Percentiles rank a stretch among this genome's conserved stretches.
phyloP scores from a whole-genome alignment of 192 early-diverging fungal species.

The Cladochytrium replicatum region DNA sequence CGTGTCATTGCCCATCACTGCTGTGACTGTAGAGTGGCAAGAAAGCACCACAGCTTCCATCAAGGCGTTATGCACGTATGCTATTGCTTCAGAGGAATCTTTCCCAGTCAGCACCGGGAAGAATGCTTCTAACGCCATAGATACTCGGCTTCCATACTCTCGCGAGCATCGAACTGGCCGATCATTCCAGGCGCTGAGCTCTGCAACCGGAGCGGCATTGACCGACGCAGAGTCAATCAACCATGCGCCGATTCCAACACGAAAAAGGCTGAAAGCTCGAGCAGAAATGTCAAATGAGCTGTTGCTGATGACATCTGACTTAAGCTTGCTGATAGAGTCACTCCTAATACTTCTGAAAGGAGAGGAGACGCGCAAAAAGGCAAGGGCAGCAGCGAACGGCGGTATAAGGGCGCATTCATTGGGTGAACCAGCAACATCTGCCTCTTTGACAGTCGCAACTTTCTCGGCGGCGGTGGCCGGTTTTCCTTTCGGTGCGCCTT shows the following conservation, averaged over 20 bases:
- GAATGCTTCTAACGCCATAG: slow-evolving; percentile 19
- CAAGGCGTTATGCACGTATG: slow-evolving; percentile 18
- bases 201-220: slow-evolving; percentile 1
- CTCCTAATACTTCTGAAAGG: slow-evolving; percentile 19
- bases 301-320: slow-evolving; percentile 1
- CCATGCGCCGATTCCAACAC: slow-evolving; percentile 24
- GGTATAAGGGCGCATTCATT: no score
- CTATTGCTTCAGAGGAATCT: not conserved
- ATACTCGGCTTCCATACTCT: slow-evolving; percentile 19
- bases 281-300: not conserved
- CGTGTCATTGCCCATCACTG: slow-evolving; percentile 52
- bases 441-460: no score
- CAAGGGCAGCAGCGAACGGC: no score
- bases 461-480: slow-evolving; percentile 30
- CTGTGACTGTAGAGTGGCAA: slow-evolving; percentile 24
- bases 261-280: slow-evolving; percentile 17
- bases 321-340: slow-evolving; percentile 13
- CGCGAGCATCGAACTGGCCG: slow-evolving; percentile 12
- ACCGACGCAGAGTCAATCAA: slow-evolving; percentile 8
- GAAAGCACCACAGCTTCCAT: slow-evolving; percentile 45
- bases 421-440: no score
- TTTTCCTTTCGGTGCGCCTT: slow-evolving; percentile 1
- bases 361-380: slow-evolving; percentile 42
- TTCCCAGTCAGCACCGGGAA: slow-evolving; percentile 17
- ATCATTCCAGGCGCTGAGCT: slow-evolving; percentile 27